Conservation (phyloP, 352 stramenopile species). For the Saprolegnia diclina region DNA sequence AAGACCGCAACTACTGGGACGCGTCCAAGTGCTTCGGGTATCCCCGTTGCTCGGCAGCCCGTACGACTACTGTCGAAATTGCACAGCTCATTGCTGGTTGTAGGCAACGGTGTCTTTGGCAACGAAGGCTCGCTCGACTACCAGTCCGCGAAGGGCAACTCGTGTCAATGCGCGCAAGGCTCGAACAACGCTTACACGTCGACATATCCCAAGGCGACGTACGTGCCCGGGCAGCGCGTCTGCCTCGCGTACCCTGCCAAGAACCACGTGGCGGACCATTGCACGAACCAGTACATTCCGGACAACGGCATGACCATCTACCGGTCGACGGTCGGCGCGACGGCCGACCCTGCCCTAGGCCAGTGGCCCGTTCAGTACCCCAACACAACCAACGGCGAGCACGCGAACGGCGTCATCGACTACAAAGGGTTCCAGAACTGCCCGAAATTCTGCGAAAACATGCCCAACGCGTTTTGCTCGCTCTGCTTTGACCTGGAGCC, state of each 20-base stretch:
- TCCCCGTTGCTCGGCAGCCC: conserved; percentile 29
- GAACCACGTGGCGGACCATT: conserved; percentile 36
- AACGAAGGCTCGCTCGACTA: conserved; percentile 33
- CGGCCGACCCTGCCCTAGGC: conserved; percentile 23
- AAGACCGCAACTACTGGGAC: conserved; percentile 30
- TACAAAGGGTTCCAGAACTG: conserved; percentile 45
- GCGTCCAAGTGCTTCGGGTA: conserved; percentile 28
- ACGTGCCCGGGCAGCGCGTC: conserved; percentile 36
- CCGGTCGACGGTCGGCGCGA: conserved; percentile 23
- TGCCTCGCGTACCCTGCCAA: conserved; percentile 42
- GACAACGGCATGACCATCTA: conserved; percentile 33
- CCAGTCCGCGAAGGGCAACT: conserved; percentile 13
- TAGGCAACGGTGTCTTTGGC: conserved; percentile 30
- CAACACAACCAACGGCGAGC: conserved; percentile 30
- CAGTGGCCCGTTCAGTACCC: conserved; percentile 26
- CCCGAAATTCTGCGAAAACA: conserved; percentile 36
- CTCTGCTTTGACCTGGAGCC: conserved; percentile 42
- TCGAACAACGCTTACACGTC: conserved; percentile 22
- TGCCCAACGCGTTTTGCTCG: conserved; percentile 33
- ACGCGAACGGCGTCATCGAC: conserved; percentile 32
- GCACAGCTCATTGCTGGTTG: background rate
- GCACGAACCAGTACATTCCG: conserved; percentile 35
- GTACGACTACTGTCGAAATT: conserved; percentile 21
- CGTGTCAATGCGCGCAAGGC: conserved; percentile 32
- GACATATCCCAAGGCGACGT: conserved; percentile 28